Conservation (phyloP, 371 early-diverging fungal species). For the Rhizopus stolonifer region DNA sequence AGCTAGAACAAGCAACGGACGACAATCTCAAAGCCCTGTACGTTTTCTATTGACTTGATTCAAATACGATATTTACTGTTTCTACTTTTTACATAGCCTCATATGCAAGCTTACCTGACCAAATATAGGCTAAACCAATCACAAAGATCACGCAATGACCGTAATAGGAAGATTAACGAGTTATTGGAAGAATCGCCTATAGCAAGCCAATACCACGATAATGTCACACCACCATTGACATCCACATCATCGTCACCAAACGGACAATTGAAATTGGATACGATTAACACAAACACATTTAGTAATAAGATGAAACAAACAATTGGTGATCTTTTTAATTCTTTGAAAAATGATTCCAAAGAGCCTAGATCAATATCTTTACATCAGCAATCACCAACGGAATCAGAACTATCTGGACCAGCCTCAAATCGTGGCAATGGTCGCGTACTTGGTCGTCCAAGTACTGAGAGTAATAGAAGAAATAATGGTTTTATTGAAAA, state of each 20-base stretch:
- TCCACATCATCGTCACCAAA: conserved; percentile 9
- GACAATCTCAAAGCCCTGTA: conserved; percentile 26
- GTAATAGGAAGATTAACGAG: conserved; percentile 41
- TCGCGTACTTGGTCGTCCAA: too few species aligned
- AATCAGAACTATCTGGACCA: too few species aligned
- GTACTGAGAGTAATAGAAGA: too few species aligned
- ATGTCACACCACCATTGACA: conserved; percentile 6
- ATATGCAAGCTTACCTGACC: conserved; percentile 26
- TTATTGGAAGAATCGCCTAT: conserved; percentile 28
- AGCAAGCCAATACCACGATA: conserved; percentile 7
- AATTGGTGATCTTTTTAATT: conserved; percentile 27
- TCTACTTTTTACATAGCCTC: background rate
- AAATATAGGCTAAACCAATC: conserved; percentile 30
- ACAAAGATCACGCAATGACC: conserved; percentile 26
- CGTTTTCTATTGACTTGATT: too few species aligned
- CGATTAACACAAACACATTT: conserved; percentile 19
- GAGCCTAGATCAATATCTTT: too few species aligned
- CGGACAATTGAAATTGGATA: too few species aligned
- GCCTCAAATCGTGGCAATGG: too few species aligned
- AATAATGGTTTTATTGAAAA: too few species aligned
- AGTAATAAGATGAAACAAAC: conserved; percentile 33
- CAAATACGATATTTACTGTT: background rate
- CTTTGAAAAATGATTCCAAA: conserved; percentile 7
- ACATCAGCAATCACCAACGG: too few species aligned
- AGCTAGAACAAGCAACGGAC: conserved; percentile 12